Conservation (phyloP, 1,284 basidiomycete genomes). For the Sanghuangporus baumii region DNA sequence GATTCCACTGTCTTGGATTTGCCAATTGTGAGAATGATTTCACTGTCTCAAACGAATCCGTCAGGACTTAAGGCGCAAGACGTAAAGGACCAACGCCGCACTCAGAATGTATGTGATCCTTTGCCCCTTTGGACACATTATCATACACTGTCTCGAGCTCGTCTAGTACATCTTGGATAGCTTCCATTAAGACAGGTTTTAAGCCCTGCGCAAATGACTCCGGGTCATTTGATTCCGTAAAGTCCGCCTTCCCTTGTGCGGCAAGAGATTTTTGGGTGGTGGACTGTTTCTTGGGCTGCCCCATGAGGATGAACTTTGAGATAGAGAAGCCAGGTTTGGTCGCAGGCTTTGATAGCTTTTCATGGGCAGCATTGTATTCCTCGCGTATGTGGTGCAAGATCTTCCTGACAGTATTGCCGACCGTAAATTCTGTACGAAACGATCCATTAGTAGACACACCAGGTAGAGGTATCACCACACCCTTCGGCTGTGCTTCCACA, state of each 20-base stretch:
- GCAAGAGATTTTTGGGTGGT: conserved; percentile 36
- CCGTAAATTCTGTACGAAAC: conserved; percentile 70
- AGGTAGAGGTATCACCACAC: conserved; percentile 35
- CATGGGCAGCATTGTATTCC: conserved; percentile 75
- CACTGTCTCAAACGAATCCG: conserved; percentile 42
- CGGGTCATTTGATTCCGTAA: conserved; percentile 54
- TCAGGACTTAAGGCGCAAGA: conserved; percentile 1
- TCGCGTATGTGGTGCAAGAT: conserved; percentile 91
- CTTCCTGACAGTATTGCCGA: conserved; percentile 91
- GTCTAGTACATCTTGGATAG: conserved; percentile 90
- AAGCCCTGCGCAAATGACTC: conserved; percentile 67
- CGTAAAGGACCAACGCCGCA: conserved; percentile 35
- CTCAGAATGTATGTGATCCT: conserved; percentile 97
- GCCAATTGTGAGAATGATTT: conserved; percentile 96
- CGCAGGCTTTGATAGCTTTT: conserved; percentile 30
- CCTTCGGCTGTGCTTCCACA: conserved; percentile 90
- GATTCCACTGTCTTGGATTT: conserved; percentile 91
- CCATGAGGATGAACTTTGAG: conserved; percentile 70
- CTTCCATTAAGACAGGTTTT: conserved; percentile 82
- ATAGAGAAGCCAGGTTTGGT: conserved; percentile 55
- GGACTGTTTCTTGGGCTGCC: conserved; percentile 61
- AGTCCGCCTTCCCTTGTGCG: conserved; percentile 33
- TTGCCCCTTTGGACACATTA: conserved; percentile 90
- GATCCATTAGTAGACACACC: conserved; percentile 1
- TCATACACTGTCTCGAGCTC: conserved; percentile 96